phyloP scores from a whole-genome alignment of 1,284 basidiomycete species.

The Malassezia pachydermatis region DNA sequence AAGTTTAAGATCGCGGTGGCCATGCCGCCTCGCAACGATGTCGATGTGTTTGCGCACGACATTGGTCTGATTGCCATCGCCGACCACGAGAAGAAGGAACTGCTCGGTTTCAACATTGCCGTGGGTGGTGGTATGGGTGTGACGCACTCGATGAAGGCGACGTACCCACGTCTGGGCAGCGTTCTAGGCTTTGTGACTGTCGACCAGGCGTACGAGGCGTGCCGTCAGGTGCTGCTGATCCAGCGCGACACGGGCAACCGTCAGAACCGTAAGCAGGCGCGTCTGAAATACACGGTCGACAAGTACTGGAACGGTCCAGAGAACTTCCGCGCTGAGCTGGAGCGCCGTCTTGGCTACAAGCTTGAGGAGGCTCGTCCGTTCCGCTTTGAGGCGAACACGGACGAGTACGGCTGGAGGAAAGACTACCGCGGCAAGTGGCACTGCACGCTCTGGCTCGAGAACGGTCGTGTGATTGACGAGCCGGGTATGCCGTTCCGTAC shows the following conservation, averaged over 20 bases:
- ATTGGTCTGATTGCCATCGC: slow-evolving; percentile 89
- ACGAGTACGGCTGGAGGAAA: slow-evolving; percentile 84
- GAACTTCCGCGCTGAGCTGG: slow-evolving; percentile 71
- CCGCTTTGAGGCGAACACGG: slow-evolving; percentile 78
- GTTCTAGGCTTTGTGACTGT: slow-evolving; percentile 84
- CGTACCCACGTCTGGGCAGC: slow-evolving; percentile 80
- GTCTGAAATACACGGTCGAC: slow-evolving; percentile 90
- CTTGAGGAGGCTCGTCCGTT: slow-evolving; percentile 62
- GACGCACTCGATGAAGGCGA: slow-evolving; percentile 97
- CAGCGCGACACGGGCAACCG: slow-evolving; percentile 96
- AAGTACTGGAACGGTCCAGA: slow-evolving; percentile 60
- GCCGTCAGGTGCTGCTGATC: slow-evolving; percentile 83
- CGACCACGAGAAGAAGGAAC: slow-evolving; percentile 51
- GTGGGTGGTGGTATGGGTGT: slow-evolving; percentile 93
- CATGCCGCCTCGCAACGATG: slow-evolving; percentile 90
- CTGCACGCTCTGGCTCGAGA: slow-evolving; percentile 92
- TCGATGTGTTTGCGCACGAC: slow-evolving; percentile 92
- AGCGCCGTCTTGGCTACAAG: slow-evolving; percentile 72
- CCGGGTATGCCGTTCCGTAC: slow-evolving; percentile 83
- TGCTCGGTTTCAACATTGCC: slow-evolving; percentile 50
- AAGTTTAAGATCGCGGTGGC: slow-evolving; percentile 97
- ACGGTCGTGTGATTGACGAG: slow-evolving; percentile 89
- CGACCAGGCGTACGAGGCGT: slow-evolving; percentile 74
- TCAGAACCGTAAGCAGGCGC: slow-evolving; percentile 51
- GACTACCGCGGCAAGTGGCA: slow-evolving; percentile 82